Percentiles rank a stretch among this genome's conserved stretches.
Evolutionary conservation across 139 green algal species (phyloP).

Genomic region (Pleodorina starrii): DNA sequence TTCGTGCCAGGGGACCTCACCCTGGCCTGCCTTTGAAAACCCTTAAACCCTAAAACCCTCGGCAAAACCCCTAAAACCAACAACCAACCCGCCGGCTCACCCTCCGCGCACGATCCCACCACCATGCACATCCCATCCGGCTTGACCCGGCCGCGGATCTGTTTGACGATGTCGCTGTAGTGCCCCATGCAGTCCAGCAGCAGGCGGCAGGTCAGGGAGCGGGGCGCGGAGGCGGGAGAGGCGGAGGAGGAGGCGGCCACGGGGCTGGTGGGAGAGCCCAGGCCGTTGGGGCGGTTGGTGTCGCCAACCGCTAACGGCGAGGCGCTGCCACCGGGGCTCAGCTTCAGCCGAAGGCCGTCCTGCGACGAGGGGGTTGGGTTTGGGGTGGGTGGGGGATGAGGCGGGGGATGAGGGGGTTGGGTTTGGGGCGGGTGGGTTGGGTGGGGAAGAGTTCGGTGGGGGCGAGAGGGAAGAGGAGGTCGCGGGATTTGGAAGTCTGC

Average conservation of each 20-base stretch:
- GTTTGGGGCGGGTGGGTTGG: no score
- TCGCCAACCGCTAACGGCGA: constrained; percentile 63
- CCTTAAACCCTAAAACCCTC: background rate
- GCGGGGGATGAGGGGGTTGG: no score
- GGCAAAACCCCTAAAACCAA: no score
- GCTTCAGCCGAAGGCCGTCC: constrained; percentile 63
- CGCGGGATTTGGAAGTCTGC: no score
- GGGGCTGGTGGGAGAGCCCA: constrained; percentile 5
- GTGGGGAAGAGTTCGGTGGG: no score
- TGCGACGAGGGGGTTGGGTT: background rate
- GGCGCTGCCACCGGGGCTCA: constrained; percentile 40
- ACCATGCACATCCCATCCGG: constrained; percentile 92
- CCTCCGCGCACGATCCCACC: constrained; percentile 84
- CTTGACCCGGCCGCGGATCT: constrained; percentile 77
- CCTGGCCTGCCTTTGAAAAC: no score
- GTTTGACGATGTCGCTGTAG: constrained; percentile 85
- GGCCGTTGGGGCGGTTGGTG: constrained; percentile 70
- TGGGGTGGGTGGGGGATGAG: background rate
- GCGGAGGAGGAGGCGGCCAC: background rate
- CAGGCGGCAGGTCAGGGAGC: constrained; percentile 70
- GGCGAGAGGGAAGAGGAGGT: no score
- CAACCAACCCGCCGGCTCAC: constrained; percentile 36
- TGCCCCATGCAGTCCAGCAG: constrained; percentile 96
- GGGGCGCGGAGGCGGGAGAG: background rate
- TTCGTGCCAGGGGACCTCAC: no score